Percentiles rank a stretch among this genome's conserved stretches.
These are phyloP conservation scores for Fomitiporia mediterranea DNA, from an alignment of 1,284 basidiomycete species.

Conservation along the genomic window DNA sequence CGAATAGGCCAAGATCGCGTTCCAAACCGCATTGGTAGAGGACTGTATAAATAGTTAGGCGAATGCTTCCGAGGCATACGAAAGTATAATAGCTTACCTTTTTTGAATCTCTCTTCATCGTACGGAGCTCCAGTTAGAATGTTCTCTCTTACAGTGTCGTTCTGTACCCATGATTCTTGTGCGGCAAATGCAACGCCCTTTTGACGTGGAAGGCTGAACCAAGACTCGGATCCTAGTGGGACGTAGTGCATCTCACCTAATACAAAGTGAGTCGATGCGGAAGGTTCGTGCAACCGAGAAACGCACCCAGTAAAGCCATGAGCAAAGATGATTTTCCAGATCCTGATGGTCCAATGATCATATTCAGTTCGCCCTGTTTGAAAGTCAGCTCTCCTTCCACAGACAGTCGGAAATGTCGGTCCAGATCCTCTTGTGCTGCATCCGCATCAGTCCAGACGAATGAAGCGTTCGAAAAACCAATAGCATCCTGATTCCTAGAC, in stretches of 20 bases:
- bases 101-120: slow-evolving; percentile 46
- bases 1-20: slow-evolving; percentile 59
- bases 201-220: slow-evolving; percentile 39
- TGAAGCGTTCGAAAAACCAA: slow-evolving; percentile 40
- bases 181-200: slow-evolving; percentile 42
- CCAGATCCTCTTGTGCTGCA: slow-evolving; percentile 25
- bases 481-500: slow-evolving; percentile 20
- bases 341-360: slow-evolving; percentile 59
- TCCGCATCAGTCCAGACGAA: slow-evolving; percentile 37
- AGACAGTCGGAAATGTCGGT: slow-evolving; percentile 41
- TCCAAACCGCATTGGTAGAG: slow-evolving; percentile 60
- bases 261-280: slow-evolving; percentile 44
- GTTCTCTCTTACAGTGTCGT: slow-evolving; percentile 43
- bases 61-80: no score
- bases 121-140: slow-evolving; percentile 49
- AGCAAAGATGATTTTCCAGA: slow-evolving; percentile 28
- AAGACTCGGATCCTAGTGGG: slow-evolving; percentile 30
- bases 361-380: slow-evolving; percentile 49
- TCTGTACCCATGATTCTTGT: slow-evolving; percentile 40
- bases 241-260: slow-evolving; percentile 36
- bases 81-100: slow-evolving; percentile 26
- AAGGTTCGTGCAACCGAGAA: slow-evolving; percentile 36
- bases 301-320: background rate
- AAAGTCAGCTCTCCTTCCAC: slow-evolving; percentile 51
- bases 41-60: slow-evolving; percentile 34